phyloP scores from a whole-genome alignment of 106 monocot genomes.

The Allium sativum region DNA sequence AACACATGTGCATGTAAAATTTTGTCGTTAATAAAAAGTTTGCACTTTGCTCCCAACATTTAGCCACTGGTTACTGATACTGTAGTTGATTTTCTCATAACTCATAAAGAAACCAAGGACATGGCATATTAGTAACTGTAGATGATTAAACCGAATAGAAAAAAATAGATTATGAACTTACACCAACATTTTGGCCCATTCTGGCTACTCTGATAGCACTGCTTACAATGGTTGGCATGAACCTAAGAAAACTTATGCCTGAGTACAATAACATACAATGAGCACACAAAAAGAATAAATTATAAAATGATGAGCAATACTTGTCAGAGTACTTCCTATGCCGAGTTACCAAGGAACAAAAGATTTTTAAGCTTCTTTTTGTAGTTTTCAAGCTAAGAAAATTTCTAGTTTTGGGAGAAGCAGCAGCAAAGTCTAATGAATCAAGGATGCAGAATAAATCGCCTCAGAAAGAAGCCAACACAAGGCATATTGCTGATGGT shows the following conservation, averaged over 20 bases:
- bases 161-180: constrained; percentile 24
- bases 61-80: too few relatives aligned
- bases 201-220: constrained; percentile 48
- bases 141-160: not conserved
- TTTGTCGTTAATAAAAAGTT: too few relatives aligned
- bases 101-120: not conserved
- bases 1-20: too few relatives aligned
- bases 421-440: constrained; percentile 34
- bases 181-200: constrained; percentile 34
- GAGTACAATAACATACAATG: constrained; percentile 3
- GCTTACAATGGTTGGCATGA: constrained; percentile 43
- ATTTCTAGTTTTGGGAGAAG: constrained; percentile 16
- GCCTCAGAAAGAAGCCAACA: constrained; percentile 46
- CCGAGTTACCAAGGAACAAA: constrained; percentile 50
- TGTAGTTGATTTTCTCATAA: too few relatives aligned
- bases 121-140: not conserved
- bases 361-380: constrained; percentile 59
- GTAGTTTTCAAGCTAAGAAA: constrained; percentile 40
- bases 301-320: constrained; percentile 21
- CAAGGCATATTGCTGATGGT: constrained; percentile 41
- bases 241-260: constrained; percentile 24
- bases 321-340: constrained; percentile 71
- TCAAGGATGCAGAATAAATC: constrained; percentile 49
- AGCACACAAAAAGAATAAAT: not conserved
- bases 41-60: too few relatives aligned